phyloP scores from a whole-genome alignment of 495 filamentous ascomycete genomes.

The Tuber umbilicatum region DNA sequence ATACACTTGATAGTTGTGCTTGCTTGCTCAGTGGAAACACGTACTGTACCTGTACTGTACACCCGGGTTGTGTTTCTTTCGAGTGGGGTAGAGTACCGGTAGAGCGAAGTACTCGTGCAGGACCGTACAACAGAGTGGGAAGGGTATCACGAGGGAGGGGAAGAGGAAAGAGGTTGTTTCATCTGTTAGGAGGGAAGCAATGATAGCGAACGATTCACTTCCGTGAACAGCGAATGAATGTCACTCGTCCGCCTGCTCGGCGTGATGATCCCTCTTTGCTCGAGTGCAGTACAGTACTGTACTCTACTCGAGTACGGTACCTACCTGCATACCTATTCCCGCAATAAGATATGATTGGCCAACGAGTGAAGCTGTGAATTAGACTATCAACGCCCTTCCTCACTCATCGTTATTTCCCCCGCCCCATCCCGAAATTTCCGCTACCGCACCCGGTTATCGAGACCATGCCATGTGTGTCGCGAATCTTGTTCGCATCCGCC shows the following conservation, averaged over 20 bases:
- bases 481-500: neutral
- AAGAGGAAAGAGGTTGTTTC: neutral
- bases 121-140: too few relatives aligned
- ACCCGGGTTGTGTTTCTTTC: neutral
- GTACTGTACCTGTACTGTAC: neutral
- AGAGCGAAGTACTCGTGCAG: too few relatives aligned
- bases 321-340: neutral
- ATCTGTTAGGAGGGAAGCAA: neutral
- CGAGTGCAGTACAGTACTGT: neutral
- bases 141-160: neutral
- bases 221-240: neutral
- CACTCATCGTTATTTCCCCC: neutral
- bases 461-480: neutral
- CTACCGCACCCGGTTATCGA: neutral
- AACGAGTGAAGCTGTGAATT: neutral
- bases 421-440: neutral
- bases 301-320: neutral
- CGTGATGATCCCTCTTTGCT: neutral
- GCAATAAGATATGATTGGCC: neutral
- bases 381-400: neutral
- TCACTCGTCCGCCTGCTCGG: neutral
- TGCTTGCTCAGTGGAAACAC: neutral
- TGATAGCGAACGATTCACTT: neutral
- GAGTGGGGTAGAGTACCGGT: neutral
- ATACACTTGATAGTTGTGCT: neutral